Evolutionary conservation across 2,329 filamentous ascomycete genomes (phyloP), one percentile per base, ranked within the genome.

Genomic region (Aspergillus sp.): DNA sequence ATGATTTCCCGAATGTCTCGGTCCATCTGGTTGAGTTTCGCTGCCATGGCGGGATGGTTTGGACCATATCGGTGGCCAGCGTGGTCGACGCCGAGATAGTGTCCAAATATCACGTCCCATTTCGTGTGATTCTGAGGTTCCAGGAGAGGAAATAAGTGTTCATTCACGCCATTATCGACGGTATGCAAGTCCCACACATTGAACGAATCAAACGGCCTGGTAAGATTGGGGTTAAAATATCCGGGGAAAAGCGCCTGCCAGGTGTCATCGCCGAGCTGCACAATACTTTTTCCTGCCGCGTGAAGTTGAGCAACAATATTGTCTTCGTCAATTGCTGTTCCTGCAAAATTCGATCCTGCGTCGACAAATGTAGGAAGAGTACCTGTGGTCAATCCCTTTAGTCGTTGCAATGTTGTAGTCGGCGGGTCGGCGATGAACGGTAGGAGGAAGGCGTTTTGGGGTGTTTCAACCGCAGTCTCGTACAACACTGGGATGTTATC

Each of bases 141-240:
- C 61, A 99, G 75, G 2, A 98, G 81, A 2, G 95, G 95, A 56
- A 77, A 75, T 6, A 99, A 86, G 74, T 98, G 90, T 65, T 96
- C 89, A 12, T 88, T 89, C 22, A 99, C 95, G 1, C 95, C 95
- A 68, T 97, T 93, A 71, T 99, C 95, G 3, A 99, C 90, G 0
- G 95, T 98, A 73, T 98, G 92, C 66, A 99, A 76, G 73, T 99
- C 95, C 91, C 92, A 97, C 6, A 98, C 95, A 69, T 98, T 97
- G 78, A 99, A 96, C 60, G 93, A 98, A 72, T 98, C 93, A 73
- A 96, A 99, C 0, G 95, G 86, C 65, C 83, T 85, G 65, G 93
- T 96, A 56, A 97, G 85, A 56, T 93, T 89, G 8, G 87, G 79
- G 72, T 96, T 88, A 68, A 99, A 99, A 73, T 96, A 92, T n/a